phyloP scores from a whole-genome alignment of 2,329 filamentous ascomycete genomes.

The Aspergillus hortae region DNA sequence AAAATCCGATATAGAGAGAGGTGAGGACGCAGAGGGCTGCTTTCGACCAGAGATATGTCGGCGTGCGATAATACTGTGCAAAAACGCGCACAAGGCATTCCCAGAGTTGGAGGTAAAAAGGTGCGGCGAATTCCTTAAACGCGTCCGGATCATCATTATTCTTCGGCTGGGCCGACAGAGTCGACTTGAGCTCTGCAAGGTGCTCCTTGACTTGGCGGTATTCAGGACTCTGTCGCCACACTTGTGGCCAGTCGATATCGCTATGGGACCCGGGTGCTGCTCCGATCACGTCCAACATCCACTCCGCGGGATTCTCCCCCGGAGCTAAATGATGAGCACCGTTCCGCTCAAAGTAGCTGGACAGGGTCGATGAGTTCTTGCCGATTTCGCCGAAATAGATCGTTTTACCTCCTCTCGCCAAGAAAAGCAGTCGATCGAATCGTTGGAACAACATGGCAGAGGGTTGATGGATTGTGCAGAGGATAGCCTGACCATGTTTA shows the following conservation, averaged over 20 bases:
- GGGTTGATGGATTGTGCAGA: slow-evolving; percentile 2
- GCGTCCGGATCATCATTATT: slow-evolving; percentile 52
- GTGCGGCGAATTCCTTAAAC: slow-evolving; percentile 71
- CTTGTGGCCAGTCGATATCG: slow-evolving; percentile 61
- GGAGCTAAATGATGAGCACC: background rate
- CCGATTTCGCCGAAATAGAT: slow-evolving; percentile 1
- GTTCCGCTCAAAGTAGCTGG: slow-evolving; percentile 1
- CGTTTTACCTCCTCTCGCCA: background rate
- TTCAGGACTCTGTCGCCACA: slow-evolving; percentile 56
- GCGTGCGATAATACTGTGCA: slow-evolving; percentile 82
- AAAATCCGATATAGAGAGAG: slow-evolving; percentile 72
- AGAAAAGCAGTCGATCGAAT: background rate
- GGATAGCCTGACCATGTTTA: slow-evolving; percentile 1
- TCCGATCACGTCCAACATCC: slow-evolving; percentile 1
- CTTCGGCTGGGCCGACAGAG: background rate
- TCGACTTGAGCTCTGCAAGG: slow-evolving; percentile 41
- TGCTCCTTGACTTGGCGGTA: slow-evolving; percentile 52
- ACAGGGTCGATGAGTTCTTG: background rate
- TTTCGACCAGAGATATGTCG: slow-evolving; percentile 80
- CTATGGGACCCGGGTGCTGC: slow-evolving; percentile 1
- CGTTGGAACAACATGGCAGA: slow-evolving; percentile 3
- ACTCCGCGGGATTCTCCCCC: slow-evolving; percentile 1
- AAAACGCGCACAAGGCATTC: slow-evolving; percentile 69
- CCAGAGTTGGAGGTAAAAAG: slow-evolving; percentile 61
- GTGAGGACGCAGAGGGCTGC: slow-evolving; percentile 54